Conservation (phyloP, 1,284 basidiomycete species). For the Xerocomus cyaneibrunnescens region DNA sequence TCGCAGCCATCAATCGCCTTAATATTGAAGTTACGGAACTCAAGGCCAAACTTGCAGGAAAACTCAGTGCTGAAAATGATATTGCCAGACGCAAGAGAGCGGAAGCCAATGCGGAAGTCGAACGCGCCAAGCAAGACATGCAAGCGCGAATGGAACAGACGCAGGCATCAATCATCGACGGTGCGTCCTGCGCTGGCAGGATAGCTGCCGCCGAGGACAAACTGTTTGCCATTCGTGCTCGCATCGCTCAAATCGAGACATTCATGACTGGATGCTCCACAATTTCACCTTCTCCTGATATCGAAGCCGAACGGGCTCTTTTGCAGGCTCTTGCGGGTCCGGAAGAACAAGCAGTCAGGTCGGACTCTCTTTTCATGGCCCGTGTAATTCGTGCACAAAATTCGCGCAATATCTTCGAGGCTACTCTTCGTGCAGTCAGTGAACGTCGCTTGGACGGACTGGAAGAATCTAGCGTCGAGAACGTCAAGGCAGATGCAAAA, state of each 20-base stretch:
- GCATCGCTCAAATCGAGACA: conserved; percentile 66
- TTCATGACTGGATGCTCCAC: conserved; percentile 39
- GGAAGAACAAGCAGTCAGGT: conserved; percentile 67
- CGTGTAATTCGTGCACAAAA: conserved; percentile 72
- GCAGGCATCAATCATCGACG: conserved; percentile 69
- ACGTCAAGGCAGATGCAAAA: conserved; percentile 70
- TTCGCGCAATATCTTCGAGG: conserved; percentile 79
- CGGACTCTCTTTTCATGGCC: conserved; percentile 58
- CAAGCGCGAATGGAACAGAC: conserved; percentile 67
- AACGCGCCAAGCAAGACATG: conserved; percentile 69
- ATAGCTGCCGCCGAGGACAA: conserved; percentile 76
- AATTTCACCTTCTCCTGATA: conserved; percentile 50
- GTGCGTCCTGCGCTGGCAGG: conserved; percentile 74
- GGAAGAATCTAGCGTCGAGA: conserved; percentile 71
- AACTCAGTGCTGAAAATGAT: conserved; percentile 60
- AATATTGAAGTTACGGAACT: conserved; percentile 84
- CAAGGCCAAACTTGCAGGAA: conserved; percentile 79
- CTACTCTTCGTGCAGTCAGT: conserved; percentile 76
- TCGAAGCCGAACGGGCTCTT: conserved; percentile 72
- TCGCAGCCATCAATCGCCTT: conserved; percentile 89
- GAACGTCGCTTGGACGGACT: conserved; percentile 78
- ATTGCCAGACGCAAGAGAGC: conserved; percentile 60
- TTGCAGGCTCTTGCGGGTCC: conserved; percentile 66
- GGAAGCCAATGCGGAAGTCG: conserved; percentile 68
- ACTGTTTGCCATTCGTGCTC: conserved; percentile 60